Conservation (phyloP, 176 grass and related monocot species). For the Oryza brachyantha region DNA sequence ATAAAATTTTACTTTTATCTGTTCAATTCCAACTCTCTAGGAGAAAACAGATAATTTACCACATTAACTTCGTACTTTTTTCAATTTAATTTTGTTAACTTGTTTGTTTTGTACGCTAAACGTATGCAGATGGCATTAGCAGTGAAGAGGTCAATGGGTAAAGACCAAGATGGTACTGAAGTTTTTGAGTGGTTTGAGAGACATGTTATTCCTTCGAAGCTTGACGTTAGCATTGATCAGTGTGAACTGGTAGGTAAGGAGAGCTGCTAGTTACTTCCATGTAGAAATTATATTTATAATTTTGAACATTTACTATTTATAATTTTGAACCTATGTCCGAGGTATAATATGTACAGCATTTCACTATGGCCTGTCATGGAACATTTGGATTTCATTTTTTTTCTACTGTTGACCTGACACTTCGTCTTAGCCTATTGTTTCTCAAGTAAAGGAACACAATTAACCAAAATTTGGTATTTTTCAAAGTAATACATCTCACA, state of each 20-base stretch:
- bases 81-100: not conserved
- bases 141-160: constrained; percentile 47
- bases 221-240: constrained; percentile 77
- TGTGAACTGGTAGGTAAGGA: constrained; percentile 46
- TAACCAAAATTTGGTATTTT: not conserved
- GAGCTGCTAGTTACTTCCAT: constrained; percentile 12
- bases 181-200: constrained; percentile 84
- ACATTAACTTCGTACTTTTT: not conserved
- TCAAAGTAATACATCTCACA: not conserved
- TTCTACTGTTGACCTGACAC: constrained; percentile 8
- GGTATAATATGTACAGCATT: not conserved
- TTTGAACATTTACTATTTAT: constrained; percentile 20
- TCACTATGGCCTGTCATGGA: not conserved
- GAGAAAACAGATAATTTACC: not conserved
- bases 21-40: not conserved
- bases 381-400: not conserved
- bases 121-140: constrained; percentile 48
- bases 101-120: constrained; percentile 11
- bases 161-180: constrained; percentile 47
- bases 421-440: constrained; percentile 3
- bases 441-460: not conserved
- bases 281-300: constrained; percentile 11
- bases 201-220: constrained; percentile 64
- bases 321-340: constrained; percentile 9
- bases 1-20: not conserved